Base-by-base conservation (phyloP, 148 eudicot genomes). In the Polygonum aviculare region DNA sequence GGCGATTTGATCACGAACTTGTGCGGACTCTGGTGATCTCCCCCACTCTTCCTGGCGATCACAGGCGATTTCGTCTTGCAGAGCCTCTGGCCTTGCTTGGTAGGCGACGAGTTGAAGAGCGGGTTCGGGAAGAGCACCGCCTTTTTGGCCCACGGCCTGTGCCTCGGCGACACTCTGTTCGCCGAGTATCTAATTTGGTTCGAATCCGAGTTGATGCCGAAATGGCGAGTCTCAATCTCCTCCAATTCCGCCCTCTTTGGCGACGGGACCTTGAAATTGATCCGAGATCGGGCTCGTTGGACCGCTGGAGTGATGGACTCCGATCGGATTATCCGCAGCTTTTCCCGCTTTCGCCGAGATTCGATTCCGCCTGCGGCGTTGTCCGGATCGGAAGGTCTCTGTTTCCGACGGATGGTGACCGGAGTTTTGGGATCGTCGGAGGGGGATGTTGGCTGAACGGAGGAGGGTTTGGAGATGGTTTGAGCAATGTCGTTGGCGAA, bases 51-150 rank as follows among this genome's bases (percentile, higher is more conserved):
- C 81, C 77, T 85, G 3, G 82, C 60, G 21, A 89, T 87, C 14
- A 90, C 74, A 0, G 97, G 97, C 4, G 96, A 89, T 51, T 84
- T 88, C 4, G 89, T 90, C 75, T 74, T 91, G 86, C 79, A 76
- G n/a, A 91, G 80, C 67, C 84, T 83, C 19, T 85, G 91, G 6
- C 82, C 79, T 5, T 88, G 78, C 75, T 90, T 83, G 69, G 81
- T 82, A 47, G 94, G 90, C 40, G 97, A 90, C 39, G 91, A 84
- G 79, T 88, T 89, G 72, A 89, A 95, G 80, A 90, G 57, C 40
- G 97, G 97, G 77, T 93, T 92, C 4, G 99, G 96, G 36, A 95
- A 95, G 26, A 95, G 87, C 0, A 95, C 97, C 1, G 99, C 81
- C 76, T 95, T 95, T 75, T 81, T 88, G 57, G 84, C 94, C 99